These are phyloP conservation scores for Ophiostoma sp. DNA, from an alignment of 2,329 filamentous ascomycete genomes.

Conservation along the genomic window DNA sequence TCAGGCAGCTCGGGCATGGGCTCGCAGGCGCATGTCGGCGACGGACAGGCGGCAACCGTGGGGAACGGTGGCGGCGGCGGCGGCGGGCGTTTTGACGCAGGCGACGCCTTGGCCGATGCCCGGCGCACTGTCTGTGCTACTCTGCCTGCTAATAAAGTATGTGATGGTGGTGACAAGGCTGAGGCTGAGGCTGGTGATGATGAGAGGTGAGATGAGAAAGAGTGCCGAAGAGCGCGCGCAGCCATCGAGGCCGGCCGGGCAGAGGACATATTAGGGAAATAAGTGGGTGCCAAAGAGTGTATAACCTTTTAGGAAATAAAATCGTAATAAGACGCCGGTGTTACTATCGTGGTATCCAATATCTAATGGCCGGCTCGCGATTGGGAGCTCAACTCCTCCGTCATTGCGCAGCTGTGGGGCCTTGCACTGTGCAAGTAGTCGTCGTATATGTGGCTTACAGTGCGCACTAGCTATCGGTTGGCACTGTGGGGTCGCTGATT, in stretches of 20 bases:
- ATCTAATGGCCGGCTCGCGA: not conserved
- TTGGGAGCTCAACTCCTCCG: not conserved
- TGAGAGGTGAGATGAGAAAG: not conserved
- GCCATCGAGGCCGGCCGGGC: conserved; percentile 4
- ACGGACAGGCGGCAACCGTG: conserved; percentile 58
- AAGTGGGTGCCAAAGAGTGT: not conserved
- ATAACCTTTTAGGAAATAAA: not conserved
- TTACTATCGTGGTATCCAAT: not conserved
- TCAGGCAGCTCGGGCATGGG: conserved; percentile 58
- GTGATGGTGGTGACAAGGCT: not conserved
- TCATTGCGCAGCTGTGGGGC: conserved; percentile 5
- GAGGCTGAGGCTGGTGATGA: not conserved
- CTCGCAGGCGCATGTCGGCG: conserved; percentile 71
- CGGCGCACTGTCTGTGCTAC: not conserved
- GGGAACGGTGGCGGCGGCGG: conserved; percentile 35
- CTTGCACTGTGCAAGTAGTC: conserved; percentile 7
- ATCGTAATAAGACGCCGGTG: not conserved
- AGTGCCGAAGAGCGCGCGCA: not conserved
- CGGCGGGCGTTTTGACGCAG: not conserved
- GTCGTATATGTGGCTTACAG: not conserved
- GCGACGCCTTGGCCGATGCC: not conserved
- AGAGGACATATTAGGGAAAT: not conserved
- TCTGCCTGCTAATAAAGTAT: not conserved
- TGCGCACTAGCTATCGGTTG: not conserved
- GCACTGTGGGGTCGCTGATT: not conserved